These are phyloP conservation scores for Glycyrrhiza uralensis DNA, from an alignment of 306 rosid genomes.

Conservation along the genomic window DNA sequence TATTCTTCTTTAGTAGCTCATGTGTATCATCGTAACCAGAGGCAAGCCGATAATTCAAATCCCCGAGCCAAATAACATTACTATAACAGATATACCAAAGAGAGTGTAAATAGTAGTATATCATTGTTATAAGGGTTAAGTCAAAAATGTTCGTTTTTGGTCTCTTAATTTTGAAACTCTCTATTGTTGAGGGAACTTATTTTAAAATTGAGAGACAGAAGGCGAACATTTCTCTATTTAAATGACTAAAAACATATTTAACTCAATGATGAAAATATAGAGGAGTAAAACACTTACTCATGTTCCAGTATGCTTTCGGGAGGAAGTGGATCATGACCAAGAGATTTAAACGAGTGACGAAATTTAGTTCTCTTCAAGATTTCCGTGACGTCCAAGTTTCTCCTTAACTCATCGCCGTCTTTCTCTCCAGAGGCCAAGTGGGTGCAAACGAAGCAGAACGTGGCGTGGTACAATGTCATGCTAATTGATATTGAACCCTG, in stretches of 20 bases:
- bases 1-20: conserved; percentile 59
- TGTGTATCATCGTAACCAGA: conserved; percentile 51
- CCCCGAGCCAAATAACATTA: conserved; percentile 93
- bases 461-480: conserved; percentile 61
- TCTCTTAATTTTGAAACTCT: no score
- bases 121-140: no score
- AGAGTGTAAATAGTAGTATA: not conserved
- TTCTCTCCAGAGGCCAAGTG: conserved; percentile 92
- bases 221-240: no score
- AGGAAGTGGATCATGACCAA: conserved; percentile 20
- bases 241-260: no score
- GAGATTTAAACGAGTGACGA: conserved; percentile 34
- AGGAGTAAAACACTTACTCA: conserved; percentile 53
- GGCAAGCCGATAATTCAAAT: conserved; percentile 81
- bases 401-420: conserved; percentile 69
- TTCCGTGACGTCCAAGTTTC: conserved; percentile 73
- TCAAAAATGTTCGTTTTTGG: no score
- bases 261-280: no score
- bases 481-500: conserved; percentile 91
- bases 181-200: no score
- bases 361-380: conserved; percentile 80
- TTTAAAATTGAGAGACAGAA: no score
- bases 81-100: conserved; percentile 36
- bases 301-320: conserved; percentile 70
- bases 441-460: conserved; percentile 87